Percentiles rank a stretch among this genome's conserved stretches.
phyloP scores from a whole-genome alignment of 192 early-diverging fungal species.

The Backusella westeae region DNA sequence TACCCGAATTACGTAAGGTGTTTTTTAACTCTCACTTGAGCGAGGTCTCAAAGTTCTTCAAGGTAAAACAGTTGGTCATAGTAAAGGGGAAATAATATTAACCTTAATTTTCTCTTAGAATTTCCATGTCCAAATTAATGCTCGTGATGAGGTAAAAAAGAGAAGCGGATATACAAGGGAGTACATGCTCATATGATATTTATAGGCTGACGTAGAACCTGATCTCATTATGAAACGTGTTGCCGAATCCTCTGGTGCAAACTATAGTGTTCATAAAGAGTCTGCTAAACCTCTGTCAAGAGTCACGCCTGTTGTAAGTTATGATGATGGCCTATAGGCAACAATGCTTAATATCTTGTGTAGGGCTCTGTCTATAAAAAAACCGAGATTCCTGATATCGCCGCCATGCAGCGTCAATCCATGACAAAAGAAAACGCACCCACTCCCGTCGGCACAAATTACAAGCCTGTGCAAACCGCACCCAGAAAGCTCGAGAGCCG shows the following conservation, averaged over 20 bases:
- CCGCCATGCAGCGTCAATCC: conserved; percentile 45
- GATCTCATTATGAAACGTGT: conserved; percentile 84
- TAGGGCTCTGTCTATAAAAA: conserved; percentile 58
- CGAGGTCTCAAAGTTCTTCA: conserved; percentile 80
- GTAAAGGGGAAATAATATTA: neutral
- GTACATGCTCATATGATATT: neutral
- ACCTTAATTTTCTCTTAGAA: conserved; percentile 42
- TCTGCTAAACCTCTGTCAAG: conserved; percentile 34
- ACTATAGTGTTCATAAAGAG: conserved; percentile 82
- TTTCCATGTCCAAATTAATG: conserved; percentile 87
- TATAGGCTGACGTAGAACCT: conserved; percentile 74
- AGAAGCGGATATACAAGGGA: neutral
- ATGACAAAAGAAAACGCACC: conserved; percentile 44
- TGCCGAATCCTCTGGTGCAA: conserved; percentile 79
- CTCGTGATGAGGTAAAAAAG: conserved; percentile 57
- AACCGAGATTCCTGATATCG: conserved; percentile 57
- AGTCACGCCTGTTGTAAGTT: conserved; percentile 43
- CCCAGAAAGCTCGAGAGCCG: conserved; percentile 31
- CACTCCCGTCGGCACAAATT: conserved; percentile 32
- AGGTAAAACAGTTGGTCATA: conserved; percentile 39
- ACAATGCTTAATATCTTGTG: neutral
- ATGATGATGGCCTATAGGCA: too few relatives aligned
- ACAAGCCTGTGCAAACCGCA: conserved; percentile 37
- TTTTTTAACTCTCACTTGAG: conserved; percentile 80
- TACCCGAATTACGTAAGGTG: conserved; percentile 88